A percentile compares a stretch with the other conserved stretches of the same genome.
These are phyloP conservation scores for Sequoia sempervirens DNA, from an alignment of 75 land plant species.

Conservation along the genomic window DNA sequence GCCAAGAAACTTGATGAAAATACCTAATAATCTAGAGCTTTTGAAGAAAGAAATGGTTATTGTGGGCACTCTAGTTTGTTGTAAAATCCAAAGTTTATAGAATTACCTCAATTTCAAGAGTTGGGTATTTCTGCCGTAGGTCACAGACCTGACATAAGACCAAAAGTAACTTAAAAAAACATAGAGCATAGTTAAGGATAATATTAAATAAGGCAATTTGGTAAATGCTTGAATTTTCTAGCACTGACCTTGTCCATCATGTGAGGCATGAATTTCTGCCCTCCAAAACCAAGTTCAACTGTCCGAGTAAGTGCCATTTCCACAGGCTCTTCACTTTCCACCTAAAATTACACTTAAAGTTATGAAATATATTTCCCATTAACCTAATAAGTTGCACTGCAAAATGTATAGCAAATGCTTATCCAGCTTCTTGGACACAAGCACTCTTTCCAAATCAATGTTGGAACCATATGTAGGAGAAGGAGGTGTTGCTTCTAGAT, in stretches of 20 bases:
- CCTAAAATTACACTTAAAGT: slow-evolving; percentile 23
- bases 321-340: slow-evolving; percentile 73
- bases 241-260: slow-evolving; percentile 84
- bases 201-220: background rate
- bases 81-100: background rate
- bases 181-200: background rate
- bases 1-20: background rate
- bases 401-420: background rate
- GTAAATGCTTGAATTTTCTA: slow-evolving; percentile 4
- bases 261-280: slow-evolving; percentile 95
- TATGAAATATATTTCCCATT: background rate
- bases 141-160: slow-evolving; percentile 45
- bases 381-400: background rate
- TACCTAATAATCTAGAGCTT: background rate
- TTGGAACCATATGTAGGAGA: too few species aligned
- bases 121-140: slow-evolving; percentile 69
- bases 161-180: background rate
- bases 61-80: too few species aligned
- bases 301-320: slow-evolving; percentile 96
- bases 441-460: background rate
- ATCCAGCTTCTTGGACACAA: background rate
- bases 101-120: slow-evolving; percentile 85
- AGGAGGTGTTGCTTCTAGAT: too few species aligned
- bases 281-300: slow-evolving; percentile 98
- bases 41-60: background rate